These are phyloP conservation scores for Talaromyces amestolkiae DNA, from an alignment of 2,329 filamentous ascomycete species.

Conservation along the genomic window DNA sequence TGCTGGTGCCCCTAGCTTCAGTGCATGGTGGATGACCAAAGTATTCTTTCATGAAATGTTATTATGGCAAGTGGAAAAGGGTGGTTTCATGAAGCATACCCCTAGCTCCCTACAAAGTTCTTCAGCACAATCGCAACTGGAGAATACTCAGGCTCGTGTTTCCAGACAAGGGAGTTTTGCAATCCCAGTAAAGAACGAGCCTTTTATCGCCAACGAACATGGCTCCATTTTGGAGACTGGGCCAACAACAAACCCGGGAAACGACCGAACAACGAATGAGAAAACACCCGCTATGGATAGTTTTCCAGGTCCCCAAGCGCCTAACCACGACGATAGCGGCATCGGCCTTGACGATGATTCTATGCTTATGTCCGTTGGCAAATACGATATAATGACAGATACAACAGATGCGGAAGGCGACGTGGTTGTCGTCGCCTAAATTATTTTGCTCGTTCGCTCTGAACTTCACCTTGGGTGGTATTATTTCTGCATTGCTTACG, in stretches of 20 bases:
- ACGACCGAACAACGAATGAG: background rate
- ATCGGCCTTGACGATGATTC: conserved; percentile 62
- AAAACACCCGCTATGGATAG: conserved; percentile 37
- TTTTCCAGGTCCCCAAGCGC: conserved; percentile 30
- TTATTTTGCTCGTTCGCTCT: conserved; percentile 15
- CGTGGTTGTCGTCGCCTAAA: conserved; percentile 44
- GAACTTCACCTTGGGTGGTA: conserved; percentile 19
- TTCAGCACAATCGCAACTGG: conserved; percentile 26
- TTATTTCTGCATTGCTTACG: conserved; percentile 16
- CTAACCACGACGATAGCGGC: conserved; percentile 66
- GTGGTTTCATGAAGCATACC: conserved; percentile 71
- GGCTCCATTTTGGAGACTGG: background rate
- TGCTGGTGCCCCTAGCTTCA: conserved; percentile 47
- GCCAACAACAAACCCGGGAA: background rate
- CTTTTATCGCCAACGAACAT: conserved; percentile 21
- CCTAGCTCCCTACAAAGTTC: conserved; percentile 35
- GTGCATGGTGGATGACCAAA: conserved; percentile 69
- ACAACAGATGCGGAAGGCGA: conserved; percentile 46
- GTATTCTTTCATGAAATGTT: conserved; percentile 96
- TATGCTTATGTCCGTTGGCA: conserved; percentile 41
- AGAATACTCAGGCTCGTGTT: conserved; percentile 21
- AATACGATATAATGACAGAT: conserved; percentile 48
- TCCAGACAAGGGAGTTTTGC: conserved; percentile 25
- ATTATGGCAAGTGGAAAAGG: conserved; percentile 82
- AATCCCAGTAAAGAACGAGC: conserved; percentile 42